Evolutionary conservation across 139 green algal species (phyloP), one percentile per base, ranked within the genome.

Genomic region (Asterochloris sp.): DNA sequence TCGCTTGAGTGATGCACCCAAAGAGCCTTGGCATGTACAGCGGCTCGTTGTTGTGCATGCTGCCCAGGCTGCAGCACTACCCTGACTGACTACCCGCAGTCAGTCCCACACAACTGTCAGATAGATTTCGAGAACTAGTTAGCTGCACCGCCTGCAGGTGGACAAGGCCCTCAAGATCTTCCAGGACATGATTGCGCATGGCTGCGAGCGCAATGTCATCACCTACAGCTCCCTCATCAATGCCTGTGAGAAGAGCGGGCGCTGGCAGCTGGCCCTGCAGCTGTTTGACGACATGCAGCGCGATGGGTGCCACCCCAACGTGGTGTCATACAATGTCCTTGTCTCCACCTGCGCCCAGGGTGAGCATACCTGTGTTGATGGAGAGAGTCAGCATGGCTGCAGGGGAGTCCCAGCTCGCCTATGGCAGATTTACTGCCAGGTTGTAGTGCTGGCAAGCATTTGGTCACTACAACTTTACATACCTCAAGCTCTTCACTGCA

Each of bases 201-300:
- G 92, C 19, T 86, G 91, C 27, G 86, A 89, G 83, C 92, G 92
- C 21, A 95, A 87, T 10, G 89, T 91, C 69, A 97, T 91, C 26
- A 98, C 94, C 12, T 96, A 92, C 88, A 96, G 91, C 13, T 91
- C 94, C 14, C 90, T 98, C 38, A 95, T 98, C 83, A 91, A 87
- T 62, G 92, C 92, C 10, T 93, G 93, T 64, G 93, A 90, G 75
- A 95, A 93, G 86, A 85, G 88, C 82, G 92, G 90, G 21, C 87
- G 89, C 84, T 84, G 93, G 87, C 88, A 91, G 24, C 85, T 89
- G 75, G 92, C 89, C 17, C 79, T 94, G 63, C 87, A 90, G 74
- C 86, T 91, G n/a, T 89, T 87, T 24, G 62, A 71, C 27, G 78
- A 89, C 62, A 86, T 89, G 87, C 68, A 69, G 10, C 75, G 26